Conservation (phyloP, 1,284 basidiomycete genomes). For the Cryptococcus hybrid region DNA sequence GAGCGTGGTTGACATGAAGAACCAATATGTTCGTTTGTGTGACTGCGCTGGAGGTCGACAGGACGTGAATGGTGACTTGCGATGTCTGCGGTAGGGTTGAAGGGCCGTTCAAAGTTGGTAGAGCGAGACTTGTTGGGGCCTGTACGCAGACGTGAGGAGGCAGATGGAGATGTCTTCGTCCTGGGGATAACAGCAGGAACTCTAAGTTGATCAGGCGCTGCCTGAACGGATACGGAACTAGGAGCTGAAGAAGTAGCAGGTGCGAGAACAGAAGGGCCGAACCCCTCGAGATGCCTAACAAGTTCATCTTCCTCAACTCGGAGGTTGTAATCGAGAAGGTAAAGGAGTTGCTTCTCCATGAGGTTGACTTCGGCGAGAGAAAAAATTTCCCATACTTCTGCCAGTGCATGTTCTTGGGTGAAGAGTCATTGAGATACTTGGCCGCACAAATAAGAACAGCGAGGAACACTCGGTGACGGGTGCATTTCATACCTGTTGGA, state of each 20-base stretch:
- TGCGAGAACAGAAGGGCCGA: constrained; percentile 50
- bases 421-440: constrained; percentile 97
- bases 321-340: constrained; percentile 69
- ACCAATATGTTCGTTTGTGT: constrained; percentile 10
- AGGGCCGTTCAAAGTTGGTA: constrained; percentile 8
- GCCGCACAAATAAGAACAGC: constrained; percentile 94
- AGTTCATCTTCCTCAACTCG: constrained; percentile 54
- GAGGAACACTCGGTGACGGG: constrained; percentile 92
- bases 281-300: constrained; percentile 79
- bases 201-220: constrained; percentile 1
- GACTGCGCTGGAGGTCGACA: constrained; percentile 11
- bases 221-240: constrained; percentile 1
- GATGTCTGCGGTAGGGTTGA: constrained; percentile 8
- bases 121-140: constrained; percentile 18
- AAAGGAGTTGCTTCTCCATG: constrained; percentile 95
- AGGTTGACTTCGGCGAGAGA: constrained; percentile 68
- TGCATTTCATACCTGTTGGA: constrained; percentile 75
- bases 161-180: constrained; percentile 4
- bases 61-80: constrained; percentile 3
- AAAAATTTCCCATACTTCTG: constrained; percentile 64
- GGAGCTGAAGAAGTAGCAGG: constrained; percentile 2
- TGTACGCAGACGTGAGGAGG: background rate
- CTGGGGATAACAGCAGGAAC: constrained; percentile 18
- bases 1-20: background rate
- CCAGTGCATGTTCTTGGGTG: constrained; percentile 96